Conservation (phyloP, 108 stramenopile species). For the Seminavis robusta region DNA sequence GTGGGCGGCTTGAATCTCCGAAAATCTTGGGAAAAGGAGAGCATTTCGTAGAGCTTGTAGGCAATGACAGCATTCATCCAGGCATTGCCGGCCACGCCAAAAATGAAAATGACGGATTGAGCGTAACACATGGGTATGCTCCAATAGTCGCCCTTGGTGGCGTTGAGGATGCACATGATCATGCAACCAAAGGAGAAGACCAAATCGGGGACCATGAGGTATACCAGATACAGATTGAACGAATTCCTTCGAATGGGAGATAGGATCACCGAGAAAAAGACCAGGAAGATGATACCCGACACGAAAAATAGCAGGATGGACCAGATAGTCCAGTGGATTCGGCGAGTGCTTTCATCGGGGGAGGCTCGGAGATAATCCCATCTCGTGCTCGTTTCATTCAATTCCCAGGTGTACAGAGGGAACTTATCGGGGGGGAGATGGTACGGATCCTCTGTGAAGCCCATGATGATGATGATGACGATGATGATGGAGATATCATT, state of each 20-base stretch:
- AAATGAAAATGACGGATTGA: slow-evolving; percentile 6
- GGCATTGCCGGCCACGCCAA: slow-evolving; percentile 6
- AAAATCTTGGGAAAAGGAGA: not conserved
- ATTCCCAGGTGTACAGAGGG: too few species aligned
- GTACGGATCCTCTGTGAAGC: too few species aligned
- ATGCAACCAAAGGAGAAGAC: slow-evolving; percentile 3
- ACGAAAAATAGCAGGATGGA: not conserved
- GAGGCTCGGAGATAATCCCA: too few species aligned
- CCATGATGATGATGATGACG: too few species aligned
- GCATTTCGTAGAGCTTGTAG: slow-evolving; percentile 5
- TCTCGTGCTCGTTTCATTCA: too few species aligned
- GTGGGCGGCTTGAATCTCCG: slow-evolving; percentile 1
- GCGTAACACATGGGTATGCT: slow-evolving; percentile 1
- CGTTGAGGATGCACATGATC: slow-evolving; percentile 5
- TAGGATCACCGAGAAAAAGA: slow-evolving; percentile 12
- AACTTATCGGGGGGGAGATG: too few species aligned
- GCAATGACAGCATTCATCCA: slow-evolving; percentile 10
- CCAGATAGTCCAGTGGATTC: slow-evolving; percentile 12
- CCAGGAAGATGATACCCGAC: not conserved
- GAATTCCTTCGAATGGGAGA: slow-evolving; percentile 3
- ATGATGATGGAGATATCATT: too few species aligned
- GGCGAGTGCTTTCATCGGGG: too few species aligned
- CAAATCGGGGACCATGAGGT: slow-evolving; percentile 15
- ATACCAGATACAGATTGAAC: slow-evolving; percentile 25
- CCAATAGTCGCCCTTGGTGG: slow-evolving; percentile 11